Conservation (phyloP, 2,329 filamentous ascomycete species). For the Penicillium sp. region DNA sequence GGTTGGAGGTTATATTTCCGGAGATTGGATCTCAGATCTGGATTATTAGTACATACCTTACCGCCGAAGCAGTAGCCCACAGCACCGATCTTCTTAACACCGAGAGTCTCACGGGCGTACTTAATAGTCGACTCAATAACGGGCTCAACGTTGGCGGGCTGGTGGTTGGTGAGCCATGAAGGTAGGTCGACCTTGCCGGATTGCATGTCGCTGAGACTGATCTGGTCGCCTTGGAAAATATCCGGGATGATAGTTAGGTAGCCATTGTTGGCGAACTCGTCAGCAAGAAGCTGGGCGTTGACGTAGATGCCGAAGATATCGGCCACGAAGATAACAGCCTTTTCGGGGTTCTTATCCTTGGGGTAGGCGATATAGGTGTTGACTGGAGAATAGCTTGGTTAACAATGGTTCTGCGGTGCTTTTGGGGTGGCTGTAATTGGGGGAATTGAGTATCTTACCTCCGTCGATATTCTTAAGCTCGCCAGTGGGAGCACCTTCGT, state of each 20-base stretch:
- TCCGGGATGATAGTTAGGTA: slow-evolving; percentile 69
- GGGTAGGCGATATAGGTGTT: slow-evolving; percentile 57
- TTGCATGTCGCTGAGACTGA: slow-evolving; percentile 52
- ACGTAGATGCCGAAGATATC: slow-evolving; percentile 60
- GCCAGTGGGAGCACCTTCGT: slow-evolving; percentile 50
- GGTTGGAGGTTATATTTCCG: neutral
- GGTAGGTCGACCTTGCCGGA: slow-evolving; percentile 50
- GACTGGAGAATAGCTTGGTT: slow-evolving; percentile 37
- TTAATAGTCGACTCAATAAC: slow-evolving; percentile 52
- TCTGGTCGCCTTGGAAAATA: slow-evolving; percentile 65
- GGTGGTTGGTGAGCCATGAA: slow-evolving; percentile 49
- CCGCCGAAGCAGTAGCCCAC: slow-evolving; percentile 75
- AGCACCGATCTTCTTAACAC: slow-evolving; percentile 59
- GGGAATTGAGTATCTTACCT: slow-evolving; percentile 33
- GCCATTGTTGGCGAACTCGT: slow-evolving; percentile 71
- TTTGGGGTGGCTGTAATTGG: neutral
- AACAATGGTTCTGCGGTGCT: neutral
- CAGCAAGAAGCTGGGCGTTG: slow-evolving; percentile 66
- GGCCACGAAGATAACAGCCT: slow-evolving; percentile 56
- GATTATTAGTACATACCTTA: slow-evolving; percentile 51
- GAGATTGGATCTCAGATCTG: neutral
- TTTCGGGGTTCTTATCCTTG: slow-evolving; percentile 49
- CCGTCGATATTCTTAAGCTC: slow-evolving; percentile 49
- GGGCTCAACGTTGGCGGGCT: slow-evolving; percentile 54
- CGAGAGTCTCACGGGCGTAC: slow-evolving; percentile 56